phyloP scores from a whole-genome alignment of 371 early-diverging fungal genomes.

The Circinella minor region DNA sequence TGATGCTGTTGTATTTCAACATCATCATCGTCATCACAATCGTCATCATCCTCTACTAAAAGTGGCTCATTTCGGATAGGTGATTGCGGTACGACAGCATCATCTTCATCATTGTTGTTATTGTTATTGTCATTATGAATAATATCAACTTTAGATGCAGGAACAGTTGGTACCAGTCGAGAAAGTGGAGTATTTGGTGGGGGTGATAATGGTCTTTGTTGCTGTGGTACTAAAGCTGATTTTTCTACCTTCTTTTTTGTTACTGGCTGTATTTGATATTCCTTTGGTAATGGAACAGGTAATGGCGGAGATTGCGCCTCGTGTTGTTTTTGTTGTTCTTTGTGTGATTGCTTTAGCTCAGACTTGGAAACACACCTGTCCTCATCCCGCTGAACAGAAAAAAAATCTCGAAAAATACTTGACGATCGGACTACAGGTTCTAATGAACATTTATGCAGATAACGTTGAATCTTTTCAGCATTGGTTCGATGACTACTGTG shows the following conservation, averaged over 20 bases:
- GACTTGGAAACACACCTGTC: conserved; percentile 29
- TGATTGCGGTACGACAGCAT: conserved; percentile 13
- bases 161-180: not conserved
- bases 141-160: not conserved
- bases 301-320: not conserved
- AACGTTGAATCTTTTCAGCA: conserved; percentile 51
- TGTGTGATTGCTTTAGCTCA: not conserved
- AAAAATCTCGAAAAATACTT: conserved; percentile 51
- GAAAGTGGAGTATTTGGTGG: not conserved
- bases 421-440: conserved; percentile 39
- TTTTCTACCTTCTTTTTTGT: not conserved
- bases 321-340: not conserved
- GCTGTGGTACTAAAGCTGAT: not conserved
- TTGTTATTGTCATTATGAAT: not conserved
- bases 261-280: not conserved
- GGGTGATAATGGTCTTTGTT: not conserved
- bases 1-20: not conserved
- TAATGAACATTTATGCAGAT: conserved; percentile 39
- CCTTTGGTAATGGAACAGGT: not conserved
- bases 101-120: not conserved
- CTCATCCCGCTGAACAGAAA: conserved; percentile 53
- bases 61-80: not conserved
- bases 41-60: conserved; percentile 18
- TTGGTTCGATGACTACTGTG: conserved; percentile 38
- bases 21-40: conserved; percentile 19